phyloP scores from a whole-genome alignment of 306 rosid genomes.

The Biancaea sappan region DNA sequence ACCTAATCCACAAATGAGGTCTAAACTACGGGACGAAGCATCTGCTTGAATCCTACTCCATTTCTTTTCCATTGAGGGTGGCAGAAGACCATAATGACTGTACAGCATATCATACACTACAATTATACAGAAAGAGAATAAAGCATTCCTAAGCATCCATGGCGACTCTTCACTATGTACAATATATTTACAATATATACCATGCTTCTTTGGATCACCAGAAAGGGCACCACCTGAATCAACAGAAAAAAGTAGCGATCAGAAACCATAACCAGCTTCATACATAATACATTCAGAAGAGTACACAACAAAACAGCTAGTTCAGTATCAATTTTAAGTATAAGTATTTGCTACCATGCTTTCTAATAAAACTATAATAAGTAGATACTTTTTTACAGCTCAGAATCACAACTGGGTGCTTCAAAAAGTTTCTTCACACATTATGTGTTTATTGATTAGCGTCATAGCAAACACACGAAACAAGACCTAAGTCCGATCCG shows the following conservation, averaged over 20 bases:
- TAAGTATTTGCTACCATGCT: not conserved
- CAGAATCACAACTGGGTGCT: too few species aligned
- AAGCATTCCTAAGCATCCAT: constrained; percentile 1
- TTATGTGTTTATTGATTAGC: too few species aligned
- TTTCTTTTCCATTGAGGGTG: not conserved
- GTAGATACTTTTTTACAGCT: too few species aligned
- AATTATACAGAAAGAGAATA: not conserved
- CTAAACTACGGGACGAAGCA: constrained; percentile 10
- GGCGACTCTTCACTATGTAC: constrained; percentile 39
- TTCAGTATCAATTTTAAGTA: too few species aligned
- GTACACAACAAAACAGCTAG: too few species aligned
- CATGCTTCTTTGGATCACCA: constrained; percentile 56
- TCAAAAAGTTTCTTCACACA: too few species aligned
- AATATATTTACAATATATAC: constrained; percentile 45
- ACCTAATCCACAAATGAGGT: not conserved
- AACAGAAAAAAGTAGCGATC: not conserved
- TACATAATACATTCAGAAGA: too few species aligned
- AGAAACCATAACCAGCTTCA: constrained; percentile 5
- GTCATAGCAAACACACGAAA: too few species aligned
- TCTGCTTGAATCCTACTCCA: not conserved
- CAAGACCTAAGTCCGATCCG: too few species aligned
- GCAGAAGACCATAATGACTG: constrained; percentile 18
- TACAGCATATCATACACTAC: constrained; percentile 30
- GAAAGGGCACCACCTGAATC: constrained; percentile 94
- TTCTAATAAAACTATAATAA: too few species aligned